Base-by-base conservation (phyloP, 2,329 filamentous ascomycete species). In the Tolypocladium tropicale region DNA sequence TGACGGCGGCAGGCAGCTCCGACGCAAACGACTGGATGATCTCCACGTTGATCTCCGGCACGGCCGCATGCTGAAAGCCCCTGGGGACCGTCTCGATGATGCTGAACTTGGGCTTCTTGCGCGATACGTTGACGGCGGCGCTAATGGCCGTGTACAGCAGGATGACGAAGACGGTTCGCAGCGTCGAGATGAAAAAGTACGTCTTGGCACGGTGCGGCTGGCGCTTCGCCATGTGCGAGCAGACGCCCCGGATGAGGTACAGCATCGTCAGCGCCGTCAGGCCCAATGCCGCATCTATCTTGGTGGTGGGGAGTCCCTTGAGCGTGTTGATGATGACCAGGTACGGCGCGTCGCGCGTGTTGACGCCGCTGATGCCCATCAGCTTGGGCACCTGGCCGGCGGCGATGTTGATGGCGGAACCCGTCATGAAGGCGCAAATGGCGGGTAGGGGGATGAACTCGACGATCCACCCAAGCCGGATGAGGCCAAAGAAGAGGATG, bases 141-240 rank as follows among this genome's bases (percentile, higher is more conserved):
- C 87, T 89, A 68, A 93, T 87, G 63, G 88, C 75, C 9, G 88
- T 89, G 72, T 92, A 93, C 2, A 94, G 78, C 49, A 93, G 72
- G 59, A 94, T 90, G 62, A 92, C 85, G 65, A 94, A 91, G 1
- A 83, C 87, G 5, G 88, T 90, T 39, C 89, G 84, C 41, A 94
- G 78, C 0, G 90, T 93, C 21, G 84, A 87, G 53, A 85, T 70
- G 74, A 93, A 92, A 73, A 93, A 93, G 77, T 83, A 91, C 1
- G 82, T 64, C 78, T 89, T 90, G 57, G 82, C 79, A 53, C 78
- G 78, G 2, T 78, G 72, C 3, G 89, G 88, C 61, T 86, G 78
- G 67, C 79, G 84, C 71, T 79, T 83, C n/a, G 85, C 85, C 63
- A 84, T 75, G 58, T 71, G 78, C 53, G 78, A 81, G 74, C 87